phyloP scores from a whole-genome alignment of 306 rosid genomes.

The Castanea mollissima region DNA sequence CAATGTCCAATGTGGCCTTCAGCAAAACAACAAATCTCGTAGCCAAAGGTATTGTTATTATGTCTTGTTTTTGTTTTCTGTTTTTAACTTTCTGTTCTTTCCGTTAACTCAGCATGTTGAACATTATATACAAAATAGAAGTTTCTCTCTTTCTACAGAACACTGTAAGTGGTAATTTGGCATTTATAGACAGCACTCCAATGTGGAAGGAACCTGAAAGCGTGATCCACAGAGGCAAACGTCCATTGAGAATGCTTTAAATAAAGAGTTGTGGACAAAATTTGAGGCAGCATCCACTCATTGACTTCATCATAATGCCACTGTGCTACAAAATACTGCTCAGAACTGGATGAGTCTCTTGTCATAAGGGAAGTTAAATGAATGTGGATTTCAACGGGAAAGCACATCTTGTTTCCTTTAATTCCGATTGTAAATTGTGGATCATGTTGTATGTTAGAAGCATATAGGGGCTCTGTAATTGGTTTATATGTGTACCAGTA shows the following conservation, averaged over 20 bases:
- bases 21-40: no score
- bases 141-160: constrained; percentile 24
- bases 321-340: constrained; percentile 17
- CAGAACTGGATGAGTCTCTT: constrained; percentile 73
- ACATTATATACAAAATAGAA: background rate
- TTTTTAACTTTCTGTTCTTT: background rate
- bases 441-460: background rate
- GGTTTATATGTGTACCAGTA: background rate
- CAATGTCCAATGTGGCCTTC: no score
- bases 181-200: constrained; percentile 47
- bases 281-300: constrained; percentile 75
- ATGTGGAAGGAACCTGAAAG: constrained; percentile 38
- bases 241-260: no score
- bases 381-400: constrained; percentile 22
- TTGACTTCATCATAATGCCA: constrained; percentile 27
- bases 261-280: background rate
- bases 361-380: constrained; percentile 33
- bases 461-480: background rate
- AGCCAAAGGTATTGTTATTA: background rate
- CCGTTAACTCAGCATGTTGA: constrained; percentile 12
- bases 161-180: constrained; percentile 35
- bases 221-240: no score
- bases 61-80: background rate
- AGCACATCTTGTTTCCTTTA: background rate
- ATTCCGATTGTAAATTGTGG: constrained; percentile 27